Evolutionary conservation across 176 grass and related monocot species (phyloP).

Genomic region (Triticum monococcum): DNA sequence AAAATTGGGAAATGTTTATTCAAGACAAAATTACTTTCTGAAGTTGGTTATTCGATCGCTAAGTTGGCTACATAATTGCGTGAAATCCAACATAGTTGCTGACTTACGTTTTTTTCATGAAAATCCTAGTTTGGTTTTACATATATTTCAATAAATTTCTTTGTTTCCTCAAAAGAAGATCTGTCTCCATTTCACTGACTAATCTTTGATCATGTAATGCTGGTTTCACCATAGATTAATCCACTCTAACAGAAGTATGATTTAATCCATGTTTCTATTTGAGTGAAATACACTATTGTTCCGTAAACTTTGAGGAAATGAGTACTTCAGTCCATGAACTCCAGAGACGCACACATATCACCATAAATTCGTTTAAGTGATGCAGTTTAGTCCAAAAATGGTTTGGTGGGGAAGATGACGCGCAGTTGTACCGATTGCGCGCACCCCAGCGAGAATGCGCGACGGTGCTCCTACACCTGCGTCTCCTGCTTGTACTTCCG

Average conservation of each 20-base stretch:
- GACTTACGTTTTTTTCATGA: conserved; percentile 5
- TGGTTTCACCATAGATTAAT: conserved; percentile 19
- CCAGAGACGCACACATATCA: not conserved
- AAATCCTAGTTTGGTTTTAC: conserved; percentile 8
- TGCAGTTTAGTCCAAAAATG: not conserved
- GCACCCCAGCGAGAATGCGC: not conserved
- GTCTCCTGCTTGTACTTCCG: not conserved
- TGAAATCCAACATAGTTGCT: conserved; percentile 4
- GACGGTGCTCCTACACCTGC: not conserved
- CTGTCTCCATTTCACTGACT: conserved; percentile 1
- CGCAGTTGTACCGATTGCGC: not conserved
- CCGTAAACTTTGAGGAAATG: not conserved
- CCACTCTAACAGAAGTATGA: conserved; percentile 5
- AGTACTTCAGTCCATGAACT: not conserved
- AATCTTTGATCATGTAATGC: conserved; percentile 21
- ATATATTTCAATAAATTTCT: conserved; percentile 19
- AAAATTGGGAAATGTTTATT: conserved; percentile 20
- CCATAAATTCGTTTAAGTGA: not conserved
- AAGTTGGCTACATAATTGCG: not conserved
- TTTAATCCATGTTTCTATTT: conserved; percentile 5
- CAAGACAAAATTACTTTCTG: conserved; percentile 20
- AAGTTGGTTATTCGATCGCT: conserved; percentile 1
- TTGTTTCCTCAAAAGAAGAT: not conserved
- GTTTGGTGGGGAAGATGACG: not conserved
- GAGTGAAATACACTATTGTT: not conserved